Evolutionary conservation across 768 basidiomycete genomes (phyloP).

Genomic region (Crepidotus variabilis): DNA sequence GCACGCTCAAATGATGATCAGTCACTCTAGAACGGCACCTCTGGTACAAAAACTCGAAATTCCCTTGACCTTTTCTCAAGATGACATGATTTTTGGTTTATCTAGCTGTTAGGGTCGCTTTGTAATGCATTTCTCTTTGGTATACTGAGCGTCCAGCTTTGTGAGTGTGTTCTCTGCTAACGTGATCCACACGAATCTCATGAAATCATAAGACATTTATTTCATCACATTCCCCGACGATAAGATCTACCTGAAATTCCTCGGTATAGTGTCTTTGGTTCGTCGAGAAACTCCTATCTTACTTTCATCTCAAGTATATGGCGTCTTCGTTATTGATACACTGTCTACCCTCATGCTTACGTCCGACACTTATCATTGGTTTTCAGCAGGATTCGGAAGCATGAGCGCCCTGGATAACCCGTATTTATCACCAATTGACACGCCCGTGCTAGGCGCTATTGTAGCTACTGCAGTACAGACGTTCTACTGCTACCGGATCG

Average conservation of each 20-base stretch:
- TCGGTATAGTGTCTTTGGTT: background rate
- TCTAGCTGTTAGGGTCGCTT: background rate
- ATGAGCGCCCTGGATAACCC: background rate
- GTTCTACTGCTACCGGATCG: background rate
- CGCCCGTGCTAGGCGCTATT: background rate
- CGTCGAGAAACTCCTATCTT: background rate
- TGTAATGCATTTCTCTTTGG: background rate
- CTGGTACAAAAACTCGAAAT: too few species aligned
- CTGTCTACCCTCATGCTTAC: background rate
- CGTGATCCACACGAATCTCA: background rate
- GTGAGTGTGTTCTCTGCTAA: background rate
- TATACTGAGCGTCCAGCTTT: background rate
- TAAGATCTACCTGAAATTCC: background rate
- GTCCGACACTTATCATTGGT: background rate
- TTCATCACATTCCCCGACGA: background rate
- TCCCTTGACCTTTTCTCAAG: too few species aligned
- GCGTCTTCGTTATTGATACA: background rate
- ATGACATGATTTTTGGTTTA: too few species aligned
- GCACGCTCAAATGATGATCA: too few species aligned
- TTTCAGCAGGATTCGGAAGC: background rate
- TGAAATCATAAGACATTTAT: background rate
- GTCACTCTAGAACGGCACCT: too few species aligned
- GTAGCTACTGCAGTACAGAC: background rate
- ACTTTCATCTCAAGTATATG: background rate
- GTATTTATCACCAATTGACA: background rate